Conservation (phyloP, 1,284 basidiomycete genomes). For the Volvariella surrecta region DNA sequence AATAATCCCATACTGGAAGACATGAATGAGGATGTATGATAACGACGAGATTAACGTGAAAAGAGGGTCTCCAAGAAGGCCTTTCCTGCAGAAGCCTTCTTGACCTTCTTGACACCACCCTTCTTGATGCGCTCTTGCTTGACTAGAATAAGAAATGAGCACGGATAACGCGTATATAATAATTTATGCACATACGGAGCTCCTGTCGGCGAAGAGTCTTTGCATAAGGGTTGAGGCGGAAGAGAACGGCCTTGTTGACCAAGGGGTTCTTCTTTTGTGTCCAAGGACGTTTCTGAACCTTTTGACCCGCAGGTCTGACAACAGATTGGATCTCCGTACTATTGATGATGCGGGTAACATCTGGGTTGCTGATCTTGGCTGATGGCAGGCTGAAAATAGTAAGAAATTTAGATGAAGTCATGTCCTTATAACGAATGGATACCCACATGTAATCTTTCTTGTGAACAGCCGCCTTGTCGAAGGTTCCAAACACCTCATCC, state of each 20-base stretch:
- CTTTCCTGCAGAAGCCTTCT: slow-evolving; percentile 66
- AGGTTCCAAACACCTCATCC: slow-evolving; percentile 93
- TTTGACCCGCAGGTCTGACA: slow-evolving; percentile 79
- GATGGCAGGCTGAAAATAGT: slow-evolving; percentile 61
- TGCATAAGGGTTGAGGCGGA: slow-evolving; percentile 99
- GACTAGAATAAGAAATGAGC: slow-evolving; percentile 32
- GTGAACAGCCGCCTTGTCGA: slow-evolving; percentile 74
- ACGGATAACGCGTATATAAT: slow-evolving; percentile 1
- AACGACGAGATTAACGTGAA: slow-evolving; percentile 84
- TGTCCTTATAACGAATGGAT: slow-evolving; percentile 6
- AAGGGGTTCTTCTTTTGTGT: slow-evolving; percentile 99
- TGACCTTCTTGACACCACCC: slow-evolving; percentile 57
- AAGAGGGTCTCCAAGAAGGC: slow-evolving; percentile 84
- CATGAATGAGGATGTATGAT: no score
- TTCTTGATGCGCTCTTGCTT: slow-evolving; percentile 73
- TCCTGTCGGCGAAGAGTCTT: slow-evolving; percentile 89
- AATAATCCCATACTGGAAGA: slow-evolving; percentile 4
- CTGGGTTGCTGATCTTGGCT: slow-evolving; percentile 96
- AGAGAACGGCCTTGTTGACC: slow-evolving; percentile 92
- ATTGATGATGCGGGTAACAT: slow-evolving; percentile 98
- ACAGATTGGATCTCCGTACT: slow-evolving; percentile 95
- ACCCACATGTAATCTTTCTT: slow-evolving; percentile 92
- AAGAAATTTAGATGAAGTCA: neutral
- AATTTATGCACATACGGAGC: slow-evolving; percentile 48
- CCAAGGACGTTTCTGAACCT: slow-evolving; percentile 88